Evolutionary conservation across 2,329 filamentous ascomycete species (phyloP).

Genomic region (Capronia coronata): DNA sequence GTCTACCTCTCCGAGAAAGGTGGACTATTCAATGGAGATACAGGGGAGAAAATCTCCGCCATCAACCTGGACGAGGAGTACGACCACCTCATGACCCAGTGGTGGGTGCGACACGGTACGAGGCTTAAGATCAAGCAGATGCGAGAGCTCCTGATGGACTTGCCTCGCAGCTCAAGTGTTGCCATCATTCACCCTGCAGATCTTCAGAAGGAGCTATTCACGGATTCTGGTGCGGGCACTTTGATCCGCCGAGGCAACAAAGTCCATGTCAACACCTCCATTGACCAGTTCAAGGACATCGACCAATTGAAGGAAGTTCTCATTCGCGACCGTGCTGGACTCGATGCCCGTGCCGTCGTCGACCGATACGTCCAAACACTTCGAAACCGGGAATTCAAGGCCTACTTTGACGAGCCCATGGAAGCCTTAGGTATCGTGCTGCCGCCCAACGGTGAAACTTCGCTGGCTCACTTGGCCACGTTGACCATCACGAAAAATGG

Average conservation of each 20-base stretch:
- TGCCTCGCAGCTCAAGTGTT: slow-evolving; percentile 87
- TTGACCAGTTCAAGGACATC: slow-evolving; percentile 70
- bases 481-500: slow-evolving; percentile 90
- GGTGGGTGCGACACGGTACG: slow-evolving; percentile 93
- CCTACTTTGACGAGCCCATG: slow-evolving; percentile 91
- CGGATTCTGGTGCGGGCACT: slow-evolving; percentile 88
- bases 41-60: slow-evolving; percentile 89
- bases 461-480: slow-evolving; percentile 76
- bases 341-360: slow-evolving; percentile 75
- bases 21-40: slow-evolving; percentile 86
- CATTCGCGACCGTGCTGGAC: slow-evolving; percentile 70
- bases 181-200: slow-evolving; percentile 96
- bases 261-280: slow-evolving; percentile 64
- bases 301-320: slow-evolving; percentile 74
- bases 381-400: slow-evolving; percentile 71
- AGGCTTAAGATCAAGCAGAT: slow-evolving; percentile 96
- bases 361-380: slow-evolving; percentile 80
- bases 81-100: slow-evolving; percentile 82
- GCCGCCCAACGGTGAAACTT: slow-evolving; percentile 56
- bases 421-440: slow-evolving; percentile 86
- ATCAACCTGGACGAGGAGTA: slow-evolving; percentile 98
- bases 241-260: slow-evolving; percentile 89
- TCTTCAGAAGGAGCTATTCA: slow-evolving; percentile 94
- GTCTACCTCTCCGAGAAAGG: slow-evolving; percentile 99
- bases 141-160: slow-evolving; percentile 80